Evolutionary conservation across 805 yeast genomes (phyloP).

Genomic region (Isabelozyma rhagii): DNA sequence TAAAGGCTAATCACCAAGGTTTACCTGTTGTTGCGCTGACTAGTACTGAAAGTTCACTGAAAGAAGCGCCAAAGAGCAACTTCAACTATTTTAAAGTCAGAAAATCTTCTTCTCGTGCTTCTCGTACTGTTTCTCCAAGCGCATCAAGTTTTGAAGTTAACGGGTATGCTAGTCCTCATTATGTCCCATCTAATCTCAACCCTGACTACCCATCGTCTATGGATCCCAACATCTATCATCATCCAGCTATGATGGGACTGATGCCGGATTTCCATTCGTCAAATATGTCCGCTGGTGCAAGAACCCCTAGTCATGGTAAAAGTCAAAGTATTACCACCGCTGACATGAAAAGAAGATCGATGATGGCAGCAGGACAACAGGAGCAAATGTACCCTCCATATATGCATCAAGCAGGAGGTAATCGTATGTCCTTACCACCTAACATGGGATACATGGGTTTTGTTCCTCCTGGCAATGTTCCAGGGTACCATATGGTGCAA

Average conservation of each 20-base stretch:
- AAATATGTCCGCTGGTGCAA: neutral
- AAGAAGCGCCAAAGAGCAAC: neutral
- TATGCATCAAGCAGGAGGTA: neutral
- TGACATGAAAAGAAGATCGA: slow-evolving; percentile 11
- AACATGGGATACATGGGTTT: neutral
- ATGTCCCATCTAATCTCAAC: neutral
- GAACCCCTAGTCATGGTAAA: slow-evolving; percentile 5
- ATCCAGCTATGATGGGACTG: slow-evolving; percentile 1
- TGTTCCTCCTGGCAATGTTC: neutral
- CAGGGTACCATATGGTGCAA: slow-evolving; percentile 3
- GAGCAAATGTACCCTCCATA: neutral
- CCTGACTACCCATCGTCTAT: neutral
- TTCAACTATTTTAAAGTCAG: neutral
- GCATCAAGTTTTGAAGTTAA: neutral
- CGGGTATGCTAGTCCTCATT: neutral
- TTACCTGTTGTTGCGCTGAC: neutral
- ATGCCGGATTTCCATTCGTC: neutral
- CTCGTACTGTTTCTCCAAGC: neutral
- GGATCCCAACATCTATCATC: neutral
- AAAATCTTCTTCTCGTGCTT: neutral
- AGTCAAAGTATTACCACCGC: slow-evolving; percentile 15
- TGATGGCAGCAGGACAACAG: slow-evolving; percentile 6
- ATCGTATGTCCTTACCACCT: slow-evolving; percentile 7
- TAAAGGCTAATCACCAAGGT: too few species aligned
- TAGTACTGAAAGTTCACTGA: neutral